Conservation (phyloP, 2,329 filamentous ascomycete species). For the Geoglossum cookeanum region DNA sequence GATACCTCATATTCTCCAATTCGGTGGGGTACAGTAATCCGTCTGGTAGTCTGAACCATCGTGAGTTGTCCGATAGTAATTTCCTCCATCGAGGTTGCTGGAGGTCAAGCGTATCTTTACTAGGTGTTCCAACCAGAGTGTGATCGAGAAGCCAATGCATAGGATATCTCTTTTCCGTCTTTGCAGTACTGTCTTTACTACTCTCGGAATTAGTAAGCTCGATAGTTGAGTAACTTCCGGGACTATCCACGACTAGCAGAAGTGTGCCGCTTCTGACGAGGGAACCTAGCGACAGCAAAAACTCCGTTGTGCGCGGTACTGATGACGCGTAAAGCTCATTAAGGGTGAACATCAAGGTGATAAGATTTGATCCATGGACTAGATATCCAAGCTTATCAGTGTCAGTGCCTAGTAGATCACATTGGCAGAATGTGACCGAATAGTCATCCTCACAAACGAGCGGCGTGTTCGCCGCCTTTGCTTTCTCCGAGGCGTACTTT, state of each 20-base stretch:
- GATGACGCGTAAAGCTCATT: conserved; percentile 82
- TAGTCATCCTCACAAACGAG: conserved; percentile 11
- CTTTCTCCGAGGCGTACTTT: conserved; percentile 28
- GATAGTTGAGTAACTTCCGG: conserved; percentile 79
- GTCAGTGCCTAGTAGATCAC: conserved; percentile 12
- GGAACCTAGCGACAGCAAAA: conserved; percentile 51
- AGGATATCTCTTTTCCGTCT: conserved; percentile 47
- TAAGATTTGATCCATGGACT: conserved; percentile 23
- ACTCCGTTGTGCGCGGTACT: conserved; percentile 53
- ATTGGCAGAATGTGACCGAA: background rate
- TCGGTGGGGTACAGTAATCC: conserved; percentile 16
- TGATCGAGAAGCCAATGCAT: conserved; percentile 90
- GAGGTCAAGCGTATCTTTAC: conserved; percentile 1
- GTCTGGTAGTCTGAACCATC: conserved; percentile 60
- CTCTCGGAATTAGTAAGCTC: conserved; percentile 33
- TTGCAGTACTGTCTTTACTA: background rate
- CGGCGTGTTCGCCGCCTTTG: conserved; percentile 22
- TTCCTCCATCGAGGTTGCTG: conserved; percentile 43
- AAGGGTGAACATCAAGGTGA: conserved; percentile 83
- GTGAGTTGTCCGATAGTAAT: conserved; percentile 53
- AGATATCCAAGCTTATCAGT: background rate
- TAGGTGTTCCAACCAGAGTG: conserved; percentile 37
- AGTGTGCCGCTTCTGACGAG: conserved; percentile 38
- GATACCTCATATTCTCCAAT: conserved; percentile 45
- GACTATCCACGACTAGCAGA: conserved; percentile 76